Evolutionary conservation across 352 stramenopile species (phyloP).

Genomic region (Salisapilia sapeloensis): DNA sequence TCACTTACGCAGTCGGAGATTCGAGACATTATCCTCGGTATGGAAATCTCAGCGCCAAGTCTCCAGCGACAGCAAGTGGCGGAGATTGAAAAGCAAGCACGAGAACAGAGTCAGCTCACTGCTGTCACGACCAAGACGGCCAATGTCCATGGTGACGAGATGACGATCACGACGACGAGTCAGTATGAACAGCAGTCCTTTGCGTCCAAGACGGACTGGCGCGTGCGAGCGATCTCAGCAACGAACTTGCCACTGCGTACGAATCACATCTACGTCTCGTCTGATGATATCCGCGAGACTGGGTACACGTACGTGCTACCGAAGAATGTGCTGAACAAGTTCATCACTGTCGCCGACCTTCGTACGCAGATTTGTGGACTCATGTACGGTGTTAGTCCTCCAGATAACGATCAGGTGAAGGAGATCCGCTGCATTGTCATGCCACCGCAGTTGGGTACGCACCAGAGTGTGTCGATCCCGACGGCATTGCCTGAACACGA

Average conservation of each 20-base stretch:
- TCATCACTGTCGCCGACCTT: slow-evolving; percentile 96
- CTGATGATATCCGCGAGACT: slow-evolving; percentile 94
- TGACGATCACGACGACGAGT: slow-evolving; percentile 98
- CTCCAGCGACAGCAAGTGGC: slow-evolving; percentile 98
- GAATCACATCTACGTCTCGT: slow-evolving; percentile 99
- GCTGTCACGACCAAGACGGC: slow-evolving; percentile 98
- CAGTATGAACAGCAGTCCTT: slow-evolving; percentile 99
- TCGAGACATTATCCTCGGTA: slow-evolving; percentile 99
- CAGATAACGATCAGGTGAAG: slow-evolving; percentile 97
- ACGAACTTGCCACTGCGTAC: slow-evolving; percentile 98
- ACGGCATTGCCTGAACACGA: slow-evolving; percentile 93
- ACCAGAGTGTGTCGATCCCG: slow-evolving; percentile 95
- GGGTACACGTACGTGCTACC: slow-evolving; percentile 98
- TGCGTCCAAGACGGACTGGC: slow-evolving; percentile 98
- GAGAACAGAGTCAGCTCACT: slow-evolving; percentile 96
- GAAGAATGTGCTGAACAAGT: slow-evolving; percentile 99
- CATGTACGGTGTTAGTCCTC: slow-evolving; percentile 97
- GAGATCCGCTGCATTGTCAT: slow-evolving; percentile 99
- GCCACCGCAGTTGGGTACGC: slow-evolving; percentile 96
- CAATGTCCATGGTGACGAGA: slow-evolving; percentile 99
- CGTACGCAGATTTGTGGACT: slow-evolving; percentile 97
- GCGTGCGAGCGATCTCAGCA: slow-evolving; percentile 95
- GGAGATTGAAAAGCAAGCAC: slow-evolving; percentile 98
- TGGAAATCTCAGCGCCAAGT: slow-evolving; percentile 98
- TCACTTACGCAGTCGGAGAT: slow-evolving; percentile 99